Evolutionary conservation across 768 basidiomycete genomes (phyloP), one percentile per base, ranked within the genome.

Genomic region (Mycena kentingensis): DNA sequence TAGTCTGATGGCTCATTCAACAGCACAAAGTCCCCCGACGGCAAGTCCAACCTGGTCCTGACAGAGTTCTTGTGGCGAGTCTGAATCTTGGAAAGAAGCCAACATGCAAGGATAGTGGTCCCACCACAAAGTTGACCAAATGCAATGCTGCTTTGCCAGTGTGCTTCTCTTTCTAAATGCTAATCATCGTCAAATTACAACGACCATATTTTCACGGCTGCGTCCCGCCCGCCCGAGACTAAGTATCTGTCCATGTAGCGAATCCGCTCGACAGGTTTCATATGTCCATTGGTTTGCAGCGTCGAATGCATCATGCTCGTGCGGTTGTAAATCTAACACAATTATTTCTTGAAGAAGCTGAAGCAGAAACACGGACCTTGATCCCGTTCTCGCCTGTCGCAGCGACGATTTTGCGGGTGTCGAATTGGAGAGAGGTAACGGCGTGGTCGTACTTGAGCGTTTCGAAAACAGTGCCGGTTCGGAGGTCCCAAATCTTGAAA

Each of bases 401-500:
- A 5, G 94, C 86, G 44, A 98, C 79, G 25, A 98, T 86, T 70
- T 98, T 98, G 18, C 97, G 80, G 19, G 86, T 86, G 69, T 99
- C 97, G 65, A 98, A 99, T 65, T 98, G 97, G 24, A 99, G 73
- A 18, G 83, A 83, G 2, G 94, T 96, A 36, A 99, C 88, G 6
- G 87, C 87, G 64, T 91, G 85, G 61, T 98, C 94, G 68, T 90
- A 97, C 59, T 85, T 82, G 60, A 98, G 83, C 5, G 91, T 90
- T 63, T 99, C 96, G 48, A 88, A 84, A 31, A 88, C 85, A 22
- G 85, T 80, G 10, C 97, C 96, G 11, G 85, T 92, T 15, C 97
- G 85, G 25, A 99, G 81, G 65, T 99, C 97, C 97, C 97, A 98
- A 53, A 97, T 91, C 93, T 96, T n/a, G n/a, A n/a, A n/a, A n/a